phyloP scores from a whole-genome alignment of 202 grass and related monocot genomes.

The Elaeis oleifera region DNA sequence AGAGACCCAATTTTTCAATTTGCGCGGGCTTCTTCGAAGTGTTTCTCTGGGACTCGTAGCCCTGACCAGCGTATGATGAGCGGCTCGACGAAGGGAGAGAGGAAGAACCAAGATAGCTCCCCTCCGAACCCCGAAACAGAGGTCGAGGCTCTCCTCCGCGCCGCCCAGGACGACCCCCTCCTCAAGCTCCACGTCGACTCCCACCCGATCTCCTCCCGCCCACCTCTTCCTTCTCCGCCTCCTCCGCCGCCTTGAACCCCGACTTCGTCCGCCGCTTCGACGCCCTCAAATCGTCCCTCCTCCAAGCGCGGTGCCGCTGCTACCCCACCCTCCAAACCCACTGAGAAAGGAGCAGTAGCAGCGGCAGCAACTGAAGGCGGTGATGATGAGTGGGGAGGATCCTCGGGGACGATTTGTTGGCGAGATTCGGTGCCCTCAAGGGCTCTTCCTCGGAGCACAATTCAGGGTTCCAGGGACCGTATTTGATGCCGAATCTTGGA shows the following conservation, averaged over 20 bases:
- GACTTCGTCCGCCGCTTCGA: conserved; percentile 57
- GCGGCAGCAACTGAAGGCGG: background rate
- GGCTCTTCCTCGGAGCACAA: conserved; percentile 8
- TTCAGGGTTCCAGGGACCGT: background rate
- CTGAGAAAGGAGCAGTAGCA: background rate
- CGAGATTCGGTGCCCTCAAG: conserved; percentile 48
- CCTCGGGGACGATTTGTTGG: conserved; percentile 34
- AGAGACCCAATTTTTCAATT: too few species aligned
- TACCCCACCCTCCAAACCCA: conserved; percentile 2
- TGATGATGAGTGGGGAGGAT: conserved; percentile 4
- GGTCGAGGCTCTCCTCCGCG: conserved; percentile 6
- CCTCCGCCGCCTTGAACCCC: conserved; percentile 24
- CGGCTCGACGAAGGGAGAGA: too few species aligned
- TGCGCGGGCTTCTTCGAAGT: too few species aligned
- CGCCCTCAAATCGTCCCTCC: conserved; percentile 35
- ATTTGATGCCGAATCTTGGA: conserved; percentile 15
- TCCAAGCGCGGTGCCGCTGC: background rate
- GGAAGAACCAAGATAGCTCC: too few species aligned
- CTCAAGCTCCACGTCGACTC: conserved; percentile 4
- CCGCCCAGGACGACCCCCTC: conserved; percentile 13
- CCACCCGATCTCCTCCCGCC: conserved; percentile 12
- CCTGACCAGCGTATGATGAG: too few species aligned
- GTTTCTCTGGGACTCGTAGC: too few species aligned
- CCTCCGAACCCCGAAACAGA: background rate
- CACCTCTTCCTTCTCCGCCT: background rate